phyloP scores from a whole-genome alignment of 2,329 filamentous ascomycete species.

The Cladophialophora psammophila region DNA sequence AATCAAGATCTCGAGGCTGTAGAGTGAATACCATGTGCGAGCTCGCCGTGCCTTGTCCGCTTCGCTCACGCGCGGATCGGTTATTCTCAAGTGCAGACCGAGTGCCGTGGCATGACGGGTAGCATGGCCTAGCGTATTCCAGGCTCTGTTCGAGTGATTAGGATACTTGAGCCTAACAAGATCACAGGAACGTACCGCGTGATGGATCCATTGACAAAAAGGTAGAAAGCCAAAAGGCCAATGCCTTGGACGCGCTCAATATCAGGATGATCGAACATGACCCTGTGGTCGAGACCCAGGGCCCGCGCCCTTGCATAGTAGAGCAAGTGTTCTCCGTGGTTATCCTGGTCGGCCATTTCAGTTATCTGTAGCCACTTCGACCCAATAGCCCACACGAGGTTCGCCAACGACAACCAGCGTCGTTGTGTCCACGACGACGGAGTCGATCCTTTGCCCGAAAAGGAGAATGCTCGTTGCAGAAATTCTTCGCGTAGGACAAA shows the following conservation, averaged over 20 bases:
- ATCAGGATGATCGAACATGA: constrained; percentile 40
- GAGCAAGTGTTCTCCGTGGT: constrained; percentile 3
- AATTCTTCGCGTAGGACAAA: constrained; percentile 32
- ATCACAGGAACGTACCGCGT: constrained; percentile 36
- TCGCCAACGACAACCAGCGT: constrained; percentile 28
- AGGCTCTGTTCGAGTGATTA: constrained; percentile 38
- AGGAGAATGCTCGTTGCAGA: constrained; percentile 22
- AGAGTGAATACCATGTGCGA: constrained; percentile 41
- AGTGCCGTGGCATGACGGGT: constrained; percentile 42
- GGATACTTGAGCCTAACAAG: background rate
- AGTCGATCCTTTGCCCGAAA: background rate
- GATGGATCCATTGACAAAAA: constrained; percentile 40
- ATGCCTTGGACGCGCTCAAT: constrained; percentile 41
- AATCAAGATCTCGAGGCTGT: constrained; percentile 41
- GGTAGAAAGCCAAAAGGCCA: constrained; percentile 36
- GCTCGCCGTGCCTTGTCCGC: constrained; percentile 32
- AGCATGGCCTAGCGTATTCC: constrained; percentile 41
- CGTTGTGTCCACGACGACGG: constrained; percentile 31
- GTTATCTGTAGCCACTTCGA: constrained; percentile 23
- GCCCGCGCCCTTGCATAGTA: constrained; percentile 15
- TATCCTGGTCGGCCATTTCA: constrained; percentile 18
- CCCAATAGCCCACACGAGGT: constrained; percentile 20
- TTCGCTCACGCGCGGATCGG: constrained; percentile 28
- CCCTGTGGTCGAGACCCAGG: constrained; percentile 23
- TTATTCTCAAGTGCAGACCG: constrained; percentile 41